Evolutionary conservation across 257 asterid species (phyloP).

Genomic region (Fraxinus excelsior): DNA sequence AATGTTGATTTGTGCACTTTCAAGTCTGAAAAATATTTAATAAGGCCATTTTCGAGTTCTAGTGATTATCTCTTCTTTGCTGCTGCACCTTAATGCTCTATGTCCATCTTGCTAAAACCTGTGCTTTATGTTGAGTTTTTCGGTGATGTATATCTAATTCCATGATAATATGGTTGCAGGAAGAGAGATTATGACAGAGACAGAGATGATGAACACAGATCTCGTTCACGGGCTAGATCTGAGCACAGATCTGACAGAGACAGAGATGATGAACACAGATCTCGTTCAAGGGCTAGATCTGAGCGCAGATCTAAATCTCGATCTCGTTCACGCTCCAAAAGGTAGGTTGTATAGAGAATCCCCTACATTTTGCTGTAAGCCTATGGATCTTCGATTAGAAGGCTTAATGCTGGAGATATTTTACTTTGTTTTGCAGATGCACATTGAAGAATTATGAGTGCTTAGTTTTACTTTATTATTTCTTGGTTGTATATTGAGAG

Average conservation of each 20-base stretch:
- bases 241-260: conserved; percentile 42
- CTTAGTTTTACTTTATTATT: not conserved
- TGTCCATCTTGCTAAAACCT: not conserved
- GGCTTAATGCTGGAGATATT: not conserved
- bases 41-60: not conserved
- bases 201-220: no score
- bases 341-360: conserved; percentile 42
- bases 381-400: not conserved
- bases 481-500: not conserved
- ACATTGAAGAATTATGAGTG: not conserved
- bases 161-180: conserved; percentile 41
- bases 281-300: conserved; percentile 68
- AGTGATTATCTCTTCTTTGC: not conserved
- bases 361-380: not conserved
- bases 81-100: not conserved
- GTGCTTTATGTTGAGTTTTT: not conserved
- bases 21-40: not conserved
- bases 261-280: conserved; percentile 68
- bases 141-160: conserved; percentile 12
- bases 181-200: conserved; percentile 45
- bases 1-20: not conserved
- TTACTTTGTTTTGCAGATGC: not conserved
- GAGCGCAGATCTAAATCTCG: conserved; percentile 73
- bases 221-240: no score
- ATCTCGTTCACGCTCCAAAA: conserved; percentile 85